These are phyloP conservation scores for Zygotorulaspora mrakii DNA, from an alignment of 1,139 yeast species.

Conservation along the genomic window DNA sequence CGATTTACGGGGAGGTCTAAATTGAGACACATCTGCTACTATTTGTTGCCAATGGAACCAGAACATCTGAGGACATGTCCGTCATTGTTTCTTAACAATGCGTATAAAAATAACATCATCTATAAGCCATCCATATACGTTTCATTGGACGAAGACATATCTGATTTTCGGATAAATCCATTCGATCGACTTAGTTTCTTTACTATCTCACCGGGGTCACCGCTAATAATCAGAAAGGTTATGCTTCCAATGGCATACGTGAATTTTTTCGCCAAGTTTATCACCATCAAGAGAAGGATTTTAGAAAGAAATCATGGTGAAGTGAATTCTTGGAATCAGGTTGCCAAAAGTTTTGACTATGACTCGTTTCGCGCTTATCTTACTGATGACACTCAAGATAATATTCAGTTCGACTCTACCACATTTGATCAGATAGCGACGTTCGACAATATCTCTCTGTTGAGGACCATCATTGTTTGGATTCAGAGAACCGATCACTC, in stretches of 20 bases:
- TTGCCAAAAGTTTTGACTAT: conserved; percentile 19
- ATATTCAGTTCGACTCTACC: conserved; percentile 13
- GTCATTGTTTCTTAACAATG: conserved; percentile 13
- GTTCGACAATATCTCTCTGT: conserved; percentile 22
- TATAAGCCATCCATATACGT: conserved; percentile 26
- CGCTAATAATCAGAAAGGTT: conserved; percentile 27
- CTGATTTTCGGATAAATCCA: conserved; percentile 31
- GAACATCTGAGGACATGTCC: conserved; percentile 13
- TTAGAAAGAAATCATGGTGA: conserved; percentile 15
- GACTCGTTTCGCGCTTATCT: conserved; percentile 19
- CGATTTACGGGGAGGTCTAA: conserved; percentile 20
- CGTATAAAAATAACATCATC: conserved; percentile 13
- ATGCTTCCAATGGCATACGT: conserved; percentile 25
- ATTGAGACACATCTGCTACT: conserved; percentile 27
- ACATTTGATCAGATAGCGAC: conserved; percentile 20
- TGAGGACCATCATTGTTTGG: conserved; percentile 27
- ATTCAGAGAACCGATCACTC: conserved; percentile 23
- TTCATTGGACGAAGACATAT: conserved; percentile 22
- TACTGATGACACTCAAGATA: conserved; percentile 17
- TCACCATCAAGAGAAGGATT: conserved; percentile 16
- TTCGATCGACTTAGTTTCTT: conserved; percentile 29
- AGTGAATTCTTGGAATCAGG: conserved; percentile 18
- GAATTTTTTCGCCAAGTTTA: conserved; percentile 21
- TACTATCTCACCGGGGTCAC: conserved; percentile 21
- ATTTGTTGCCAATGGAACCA: conserved; percentile 24